Conservation (phyloP, 352 stramenopile genomes). For the Pythium phragmiticola region DNA sequence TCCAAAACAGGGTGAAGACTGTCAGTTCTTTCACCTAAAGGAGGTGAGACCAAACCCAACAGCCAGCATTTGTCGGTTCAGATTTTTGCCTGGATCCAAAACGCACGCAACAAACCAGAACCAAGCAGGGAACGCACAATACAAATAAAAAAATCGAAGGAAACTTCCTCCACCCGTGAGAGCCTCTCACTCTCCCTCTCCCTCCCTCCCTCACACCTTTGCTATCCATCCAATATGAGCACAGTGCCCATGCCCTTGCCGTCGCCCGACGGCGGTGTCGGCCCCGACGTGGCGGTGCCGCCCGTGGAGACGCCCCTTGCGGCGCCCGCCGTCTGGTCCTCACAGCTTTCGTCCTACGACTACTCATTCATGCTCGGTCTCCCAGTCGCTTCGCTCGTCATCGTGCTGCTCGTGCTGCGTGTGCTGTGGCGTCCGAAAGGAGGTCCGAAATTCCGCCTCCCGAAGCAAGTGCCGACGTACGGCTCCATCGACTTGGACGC, state of each 20-base stretch:
- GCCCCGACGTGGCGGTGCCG: slow-evolving; percentile 3
- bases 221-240: slow-evolving; percentile 3
- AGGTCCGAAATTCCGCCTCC: slow-evolving; percentile 76
- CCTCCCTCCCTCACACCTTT: neutral
- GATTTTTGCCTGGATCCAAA: neutral
- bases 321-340: slow-evolving; percentile 48
- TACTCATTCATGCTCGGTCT: slow-evolving; percentile 69
- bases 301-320: neutral
- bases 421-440: slow-evolving; percentile 72
- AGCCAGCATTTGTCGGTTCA: neutral
- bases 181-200: neutral
- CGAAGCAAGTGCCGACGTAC: slow-evolving; percentile 80
- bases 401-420: slow-evolving; percentile 59
- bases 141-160: slow-evolving; percentile 10
- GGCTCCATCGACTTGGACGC: slow-evolving; percentile 65
- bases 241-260: neutral
- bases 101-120: too few species aligned
- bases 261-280: slow-evolving; percentile 2
- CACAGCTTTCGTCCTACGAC: slow-evolving; percentile 52
- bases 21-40: neutral
- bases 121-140: too few species aligned
- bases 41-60: slow-evolving; percentile 2
- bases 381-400: slow-evolving; percentile 55
- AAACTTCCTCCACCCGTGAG: neutral
- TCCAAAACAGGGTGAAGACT: slow-evolving; percentile 15